Base-by-base conservation (phyloP, 2,329 filamentous ascomycete genomes). In the Fusarium anguioides region DNA sequence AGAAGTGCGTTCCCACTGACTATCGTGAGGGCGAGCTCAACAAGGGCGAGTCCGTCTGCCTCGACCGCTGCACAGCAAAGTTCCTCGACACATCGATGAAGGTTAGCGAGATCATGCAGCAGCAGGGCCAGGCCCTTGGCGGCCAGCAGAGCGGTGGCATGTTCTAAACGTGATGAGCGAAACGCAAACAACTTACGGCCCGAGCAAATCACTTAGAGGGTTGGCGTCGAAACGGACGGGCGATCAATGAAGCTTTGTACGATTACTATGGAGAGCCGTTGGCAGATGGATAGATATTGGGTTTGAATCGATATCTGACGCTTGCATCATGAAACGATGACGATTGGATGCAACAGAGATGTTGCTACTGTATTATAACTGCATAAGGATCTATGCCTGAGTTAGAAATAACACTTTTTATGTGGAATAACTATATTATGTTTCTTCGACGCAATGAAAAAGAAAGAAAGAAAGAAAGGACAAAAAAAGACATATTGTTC, bases 61-160 rank as follows among this genome's bases (percentile, higher is more conserved):
- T 99, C 73, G 96, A 99, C 83, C 93, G 96, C 76, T 99, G 96
- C 83, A 92, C 96, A 59, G 87, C 92, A 77, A 99, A 99, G 85
- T 99, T 98, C 85, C 97, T 99, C 83, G 95, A 98, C 74, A 94
- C 97, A 76, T 97, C 97, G 80, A 89, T 97, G 85, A 98, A 97
- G 85, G 93, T 98, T 61, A 95, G 92, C 75, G 94, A 98, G 83
- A 93, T 96, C 83, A 94, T 98, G 89, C 94, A 97, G 82, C 89
- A 90, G 69, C 92, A 97, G 81, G 92, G 92, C 46, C 87, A 89
- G 75, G 85, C 87, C 66, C 87, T 87, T 61, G 86, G 82, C 37
- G 66, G 62, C 15, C 64, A 69, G 31, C 71, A 73, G 50, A 84
- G 82, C 33, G 69, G 75, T 8, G 51, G 60, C 20, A 48, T 77